Percentiles rank a stretch among this genome's conserved stretches.
Conservation (phyloP, 306 rosid species). For the Chamaecrista fasciculata region DNA sequence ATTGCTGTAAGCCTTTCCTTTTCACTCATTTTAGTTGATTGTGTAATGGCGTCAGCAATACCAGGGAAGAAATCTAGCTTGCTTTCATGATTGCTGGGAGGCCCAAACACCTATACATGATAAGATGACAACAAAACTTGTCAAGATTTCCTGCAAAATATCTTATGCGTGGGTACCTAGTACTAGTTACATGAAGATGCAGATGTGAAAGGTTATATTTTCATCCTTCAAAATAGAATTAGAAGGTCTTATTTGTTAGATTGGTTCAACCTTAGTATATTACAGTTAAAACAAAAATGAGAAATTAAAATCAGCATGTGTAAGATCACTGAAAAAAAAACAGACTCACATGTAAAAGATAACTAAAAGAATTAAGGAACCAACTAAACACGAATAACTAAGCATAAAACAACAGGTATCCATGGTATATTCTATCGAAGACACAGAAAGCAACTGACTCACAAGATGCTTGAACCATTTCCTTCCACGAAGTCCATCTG, state of each 20-base stretch:
- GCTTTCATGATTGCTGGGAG: constrained; percentile 42
- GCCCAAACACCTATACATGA: constrained; percentile 48
- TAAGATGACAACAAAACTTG: background rate
- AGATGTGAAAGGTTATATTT: too few species aligned
- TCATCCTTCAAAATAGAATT: too few species aligned
- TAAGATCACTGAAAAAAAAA: too few species aligned
- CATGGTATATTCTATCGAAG: too few species aligned
- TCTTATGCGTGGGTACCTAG: background rate
- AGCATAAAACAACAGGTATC: too few species aligned
- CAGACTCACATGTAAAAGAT: too few species aligned
- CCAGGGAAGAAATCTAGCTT: constrained; percentile 56
- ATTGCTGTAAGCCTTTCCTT: constrained; percentile 31
- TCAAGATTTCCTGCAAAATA: background rate
- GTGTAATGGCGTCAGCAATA: constrained; percentile 49
- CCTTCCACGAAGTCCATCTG: constrained; percentile 62
- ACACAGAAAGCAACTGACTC: constrained; percentile 36
- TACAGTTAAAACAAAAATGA: background rate
- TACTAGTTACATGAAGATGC: background rate
- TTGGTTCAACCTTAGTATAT: background rate
- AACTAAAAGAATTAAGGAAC: too few species aligned
- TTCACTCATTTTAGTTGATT: constrained; percentile 19
- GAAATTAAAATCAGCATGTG: background rate
- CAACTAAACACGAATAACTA: too few species aligned
- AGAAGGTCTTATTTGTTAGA: background rate
- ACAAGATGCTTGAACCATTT: constrained; percentile 93